phyloP scores from a whole-genome alignment of 306 rosid species.

The Senna siamea region DNA sequence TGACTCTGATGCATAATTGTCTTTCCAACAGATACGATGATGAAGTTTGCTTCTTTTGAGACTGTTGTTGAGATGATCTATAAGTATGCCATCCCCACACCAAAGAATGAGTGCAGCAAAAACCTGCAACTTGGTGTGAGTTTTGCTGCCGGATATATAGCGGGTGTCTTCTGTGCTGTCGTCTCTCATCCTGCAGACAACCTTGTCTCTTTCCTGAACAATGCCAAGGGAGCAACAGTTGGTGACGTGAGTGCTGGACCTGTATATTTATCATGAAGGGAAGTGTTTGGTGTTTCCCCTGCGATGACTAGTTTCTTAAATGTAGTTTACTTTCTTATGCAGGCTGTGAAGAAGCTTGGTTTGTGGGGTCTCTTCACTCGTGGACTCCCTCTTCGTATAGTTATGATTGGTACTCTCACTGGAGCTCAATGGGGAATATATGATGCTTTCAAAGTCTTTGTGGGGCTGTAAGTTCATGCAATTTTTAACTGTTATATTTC shows the following conservation, averaged over 20 bases:
- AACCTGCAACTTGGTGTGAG: constrained; percentile 79
- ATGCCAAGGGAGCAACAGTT: constrained; percentile 86
- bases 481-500: not conserved
- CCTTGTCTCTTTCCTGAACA: constrained; percentile 92
- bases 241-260: constrained; percentile 66
- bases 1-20: not conserved
- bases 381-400: constrained; percentile 96
- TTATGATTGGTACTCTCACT: constrained; percentile 93
- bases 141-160: constrained; percentile 86
- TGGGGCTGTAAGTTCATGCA: constrained; percentile 78
- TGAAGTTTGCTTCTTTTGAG: constrained; percentile 96
- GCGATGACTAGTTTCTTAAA: constrained; percentile 19
- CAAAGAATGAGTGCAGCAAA: constrained; percentile 79
- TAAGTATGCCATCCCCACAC: constrained; percentile 70
- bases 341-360: constrained; percentile 93
- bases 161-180: constrained; percentile 85
- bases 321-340: constrained; percentile 33
- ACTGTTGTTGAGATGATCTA: constrained; percentile 83
- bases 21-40: constrained; percentile 77
- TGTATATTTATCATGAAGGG: not conserved
- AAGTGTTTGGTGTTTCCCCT: not conserved
- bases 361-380: constrained; percentile 80
- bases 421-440: constrained; percentile 96
- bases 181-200: constrained; percentile 98
- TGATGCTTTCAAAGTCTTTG: constrained; percentile 89